Evolutionary conservation across 495 filamentous ascomycete species (phyloP).

Genomic region (Lophium mytilinum): DNA sequence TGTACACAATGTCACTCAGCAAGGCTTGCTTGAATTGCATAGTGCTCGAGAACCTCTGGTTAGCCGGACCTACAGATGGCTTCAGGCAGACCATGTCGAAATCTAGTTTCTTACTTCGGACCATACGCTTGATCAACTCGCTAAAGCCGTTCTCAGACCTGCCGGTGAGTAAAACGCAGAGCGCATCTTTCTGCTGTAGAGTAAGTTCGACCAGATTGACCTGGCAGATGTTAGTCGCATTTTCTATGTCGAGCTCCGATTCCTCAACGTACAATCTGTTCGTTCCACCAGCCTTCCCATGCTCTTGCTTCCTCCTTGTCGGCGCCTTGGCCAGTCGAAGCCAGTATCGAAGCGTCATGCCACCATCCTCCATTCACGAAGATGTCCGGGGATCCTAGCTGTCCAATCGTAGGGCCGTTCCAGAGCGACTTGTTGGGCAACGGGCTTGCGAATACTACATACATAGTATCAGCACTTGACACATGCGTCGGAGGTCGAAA

Average conservation of each 20-base stretch:
- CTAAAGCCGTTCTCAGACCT: conserved; percentile 68
- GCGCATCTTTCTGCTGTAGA: conserved; percentile 77
- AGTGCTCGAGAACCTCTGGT: conserved; percentile 66
- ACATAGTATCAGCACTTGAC: not conserved
- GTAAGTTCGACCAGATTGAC: conserved; percentile 73
- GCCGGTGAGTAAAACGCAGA: conserved; percentile 87
- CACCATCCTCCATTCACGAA: conserved; percentile 93
- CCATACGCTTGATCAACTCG: conserved; percentile 75
- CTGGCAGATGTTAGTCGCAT: conserved; percentile 25
- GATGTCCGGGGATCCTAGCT: conserved; percentile 62
- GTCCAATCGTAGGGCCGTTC: conserved; percentile 65
- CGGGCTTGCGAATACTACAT: conserved; percentile 77
- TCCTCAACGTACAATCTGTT: conserved; percentile 52
- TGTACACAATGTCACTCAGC: conserved; percentile 68
- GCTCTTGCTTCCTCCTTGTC: conserved; percentile 73
- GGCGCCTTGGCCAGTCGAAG: conserved; percentile 75
- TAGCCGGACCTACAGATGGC: conserved; percentile 69
- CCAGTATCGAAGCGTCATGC: conserved; percentile 83
- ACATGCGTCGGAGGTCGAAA: not conserved
- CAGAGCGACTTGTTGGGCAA: conserved; percentile 85
- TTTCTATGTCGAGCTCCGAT: conserved; percentile 24
- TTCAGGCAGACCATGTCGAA: conserved; percentile 90
- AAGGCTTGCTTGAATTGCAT: conserved; percentile 85
- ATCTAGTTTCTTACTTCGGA: conserved; percentile 64
- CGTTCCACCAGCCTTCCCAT: conserved; percentile 98